Evolutionary conservation across 768 basidiomycete genomes (phyloP).

Genomic region (Calocera cornea): DNA sequence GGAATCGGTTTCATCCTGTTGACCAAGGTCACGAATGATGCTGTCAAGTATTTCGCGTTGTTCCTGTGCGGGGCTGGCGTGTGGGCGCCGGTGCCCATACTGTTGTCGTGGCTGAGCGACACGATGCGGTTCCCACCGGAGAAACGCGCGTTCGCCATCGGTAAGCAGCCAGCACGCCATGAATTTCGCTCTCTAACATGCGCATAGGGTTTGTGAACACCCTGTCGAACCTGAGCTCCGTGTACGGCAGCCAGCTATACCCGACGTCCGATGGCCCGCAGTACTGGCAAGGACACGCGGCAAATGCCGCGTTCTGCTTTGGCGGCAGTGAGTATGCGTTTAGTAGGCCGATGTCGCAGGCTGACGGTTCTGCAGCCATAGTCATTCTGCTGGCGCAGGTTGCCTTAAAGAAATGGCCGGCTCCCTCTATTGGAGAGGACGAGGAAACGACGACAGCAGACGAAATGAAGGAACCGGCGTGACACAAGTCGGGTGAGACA

Average conservation of each 20-base stretch:
- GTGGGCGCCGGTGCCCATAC: not conserved
- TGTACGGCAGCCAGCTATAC: not conserved
- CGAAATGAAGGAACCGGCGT: not conserved
- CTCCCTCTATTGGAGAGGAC: not conserved
- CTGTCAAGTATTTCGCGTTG: conserved; percentile 1
- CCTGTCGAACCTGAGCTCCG: not conserved
- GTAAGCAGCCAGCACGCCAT: not conserved
- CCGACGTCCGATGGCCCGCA: not conserved
- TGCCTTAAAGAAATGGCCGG: not conserved
- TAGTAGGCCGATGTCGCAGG: not conserved
- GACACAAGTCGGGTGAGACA: not conserved
- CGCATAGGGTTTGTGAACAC: not conserved
- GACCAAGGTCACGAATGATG: not conserved
- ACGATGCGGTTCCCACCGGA: not conserved
- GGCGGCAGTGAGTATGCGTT: not conserved
- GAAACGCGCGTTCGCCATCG: not conserved
- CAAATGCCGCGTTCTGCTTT: conserved; percentile 1
- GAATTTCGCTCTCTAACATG: not conserved
- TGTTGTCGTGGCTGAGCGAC: not conserved
- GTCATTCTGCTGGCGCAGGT: not conserved
- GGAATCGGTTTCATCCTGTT: not conserved
- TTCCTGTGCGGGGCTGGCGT: conserved; percentile 1
- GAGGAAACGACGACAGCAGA: not conserved
- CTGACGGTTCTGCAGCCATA: not conserved
- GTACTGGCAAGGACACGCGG: not conserved